Evolutionary conservation across 768 basidiomycete species (phyloP).

Genomic region (Podaxis sp.): DNA sequence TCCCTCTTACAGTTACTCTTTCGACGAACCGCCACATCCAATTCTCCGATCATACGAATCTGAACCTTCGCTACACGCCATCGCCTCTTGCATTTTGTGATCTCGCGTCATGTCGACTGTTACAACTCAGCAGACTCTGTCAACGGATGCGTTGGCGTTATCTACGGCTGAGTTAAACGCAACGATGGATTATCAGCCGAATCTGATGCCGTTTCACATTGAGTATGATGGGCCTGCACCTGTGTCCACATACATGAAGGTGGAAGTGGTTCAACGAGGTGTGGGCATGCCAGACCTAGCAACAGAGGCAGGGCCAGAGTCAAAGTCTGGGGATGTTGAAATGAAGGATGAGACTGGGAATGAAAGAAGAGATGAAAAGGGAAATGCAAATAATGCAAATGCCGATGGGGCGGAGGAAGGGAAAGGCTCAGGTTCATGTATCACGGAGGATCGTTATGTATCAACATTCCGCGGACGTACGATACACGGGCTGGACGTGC

Average conservation of each 20-base stretch:
- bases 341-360: not conserved
- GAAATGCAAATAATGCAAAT: too few species aligned
- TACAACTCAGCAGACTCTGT: too few species aligned
- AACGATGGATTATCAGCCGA: conserved; percentile 43
- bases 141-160: not conserved
- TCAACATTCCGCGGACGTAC: conserved; percentile 78
- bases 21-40: too few species aligned
- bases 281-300: conserved; percentile 7
- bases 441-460: conserved; percentile 19
- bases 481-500: conserved; percentile 64
- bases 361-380: too few species aligned
- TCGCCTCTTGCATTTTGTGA: too few species aligned
- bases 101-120: too few species aligned
- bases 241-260: conserved; percentile 67
- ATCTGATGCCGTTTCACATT: conserved; percentile 85
- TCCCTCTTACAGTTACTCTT: too few species aligned
- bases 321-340: not conserved
- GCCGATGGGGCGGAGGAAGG: too few species aligned
- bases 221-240: conserved; percentile 69
- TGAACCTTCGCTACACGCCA: too few species aligned
- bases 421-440: too few species aligned
- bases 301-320: not conserved
- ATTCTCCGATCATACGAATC: too few species aligned
- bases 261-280: not conserved
- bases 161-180: conserved; percentile 3